Conservation (phyloP, 371 early-diverging fungal genomes). For the Blakeslea trispora region DNA sequence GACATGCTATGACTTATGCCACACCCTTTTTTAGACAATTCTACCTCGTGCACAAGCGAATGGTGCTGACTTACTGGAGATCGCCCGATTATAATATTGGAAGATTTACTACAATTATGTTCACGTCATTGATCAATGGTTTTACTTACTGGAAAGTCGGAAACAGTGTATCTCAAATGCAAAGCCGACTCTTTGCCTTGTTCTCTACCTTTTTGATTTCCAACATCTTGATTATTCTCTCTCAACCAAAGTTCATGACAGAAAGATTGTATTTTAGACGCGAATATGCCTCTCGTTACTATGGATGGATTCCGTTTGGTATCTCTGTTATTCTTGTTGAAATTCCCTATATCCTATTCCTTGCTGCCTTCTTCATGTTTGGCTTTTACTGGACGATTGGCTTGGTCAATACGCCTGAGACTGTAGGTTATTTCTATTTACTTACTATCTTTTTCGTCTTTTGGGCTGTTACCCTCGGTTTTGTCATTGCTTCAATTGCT, state of each 20-base stretch:
- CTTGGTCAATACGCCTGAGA: slow-evolving; percentile 37
- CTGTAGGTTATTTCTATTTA: slow-evolving; percentile 59
- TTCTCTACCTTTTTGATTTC: slow-evolving; percentile 63
- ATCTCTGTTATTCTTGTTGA: slow-evolving; percentile 48
- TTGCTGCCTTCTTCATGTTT: slow-evolving; percentile 51
- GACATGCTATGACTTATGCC: slow-evolving; percentile 25
- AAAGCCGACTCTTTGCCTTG: slow-evolving; percentile 64
- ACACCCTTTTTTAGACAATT: slow-evolving; percentile 36
- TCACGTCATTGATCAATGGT: slow-evolving; percentile 52
- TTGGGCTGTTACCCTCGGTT: slow-evolving; percentile 65
- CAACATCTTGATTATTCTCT: slow-evolving; percentile 32
- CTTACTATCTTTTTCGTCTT: slow-evolving; percentile 50
- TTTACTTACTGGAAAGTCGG: slow-evolving; percentile 59
- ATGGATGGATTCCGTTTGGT: slow-evolving; percentile 64
- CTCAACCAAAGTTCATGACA: slow-evolving; percentile 54
- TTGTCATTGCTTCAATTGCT: slow-evolving; percentile 61
- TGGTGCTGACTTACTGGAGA: slow-evolving; percentile 60
- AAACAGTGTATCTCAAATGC: slow-evolving; percentile 51
- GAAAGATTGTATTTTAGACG: slow-evolving; percentile 65
- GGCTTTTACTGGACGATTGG: slow-evolving; percentile 68
- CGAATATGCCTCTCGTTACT: slow-evolving; percentile 66
- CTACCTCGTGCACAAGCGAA: slow-evolving; percentile 46
- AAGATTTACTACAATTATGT: slow-evolving; percentile 40
- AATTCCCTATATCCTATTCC: slow-evolving; percentile 52
- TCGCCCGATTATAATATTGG: slow-evolving; percentile 60